These are phyloP conservation scores for Prorocentrum cordatum DNA, from an alignment of 169 alveolate genomes.

Conservation along the genomic window DNA sequence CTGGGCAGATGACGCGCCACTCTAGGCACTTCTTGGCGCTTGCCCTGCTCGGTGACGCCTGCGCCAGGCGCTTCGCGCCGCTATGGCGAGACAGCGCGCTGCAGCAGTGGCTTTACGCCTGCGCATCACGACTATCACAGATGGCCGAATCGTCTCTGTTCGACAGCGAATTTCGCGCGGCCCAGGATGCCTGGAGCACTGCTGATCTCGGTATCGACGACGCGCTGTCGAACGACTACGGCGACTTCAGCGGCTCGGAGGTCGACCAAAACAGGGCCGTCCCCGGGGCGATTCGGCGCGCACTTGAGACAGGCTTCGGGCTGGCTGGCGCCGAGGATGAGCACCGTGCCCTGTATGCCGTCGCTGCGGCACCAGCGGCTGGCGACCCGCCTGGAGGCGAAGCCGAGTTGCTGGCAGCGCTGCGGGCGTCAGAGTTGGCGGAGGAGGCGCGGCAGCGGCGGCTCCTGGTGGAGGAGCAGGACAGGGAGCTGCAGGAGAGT, in stretches of 20 bases:
- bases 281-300: neutral
- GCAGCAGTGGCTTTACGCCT: no score
- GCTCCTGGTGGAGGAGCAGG: neutral
- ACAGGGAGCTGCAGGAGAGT: neutral
- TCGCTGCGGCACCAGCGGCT: neutral
- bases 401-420: neutral
- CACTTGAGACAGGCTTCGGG: neutral
- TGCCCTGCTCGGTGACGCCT: neutral
- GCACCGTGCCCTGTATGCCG: neutral
- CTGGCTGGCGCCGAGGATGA: neutral
- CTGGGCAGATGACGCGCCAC: constrained; percentile 5
- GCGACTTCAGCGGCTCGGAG: neutral
- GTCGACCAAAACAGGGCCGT: neutral
- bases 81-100: no score
- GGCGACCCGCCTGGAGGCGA: neutral
- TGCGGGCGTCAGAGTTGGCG: constrained; percentile 14
- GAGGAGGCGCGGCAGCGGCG: neutral
- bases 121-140: no score
- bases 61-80: neutral
- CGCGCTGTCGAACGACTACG: no score
- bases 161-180: no score
- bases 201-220: no score
- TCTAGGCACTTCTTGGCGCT: neutral
- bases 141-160: no score
- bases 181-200: no score